Conservation (phyloP, 208 protist genomes). For the Trypanosoma platydactyli region DNA sequence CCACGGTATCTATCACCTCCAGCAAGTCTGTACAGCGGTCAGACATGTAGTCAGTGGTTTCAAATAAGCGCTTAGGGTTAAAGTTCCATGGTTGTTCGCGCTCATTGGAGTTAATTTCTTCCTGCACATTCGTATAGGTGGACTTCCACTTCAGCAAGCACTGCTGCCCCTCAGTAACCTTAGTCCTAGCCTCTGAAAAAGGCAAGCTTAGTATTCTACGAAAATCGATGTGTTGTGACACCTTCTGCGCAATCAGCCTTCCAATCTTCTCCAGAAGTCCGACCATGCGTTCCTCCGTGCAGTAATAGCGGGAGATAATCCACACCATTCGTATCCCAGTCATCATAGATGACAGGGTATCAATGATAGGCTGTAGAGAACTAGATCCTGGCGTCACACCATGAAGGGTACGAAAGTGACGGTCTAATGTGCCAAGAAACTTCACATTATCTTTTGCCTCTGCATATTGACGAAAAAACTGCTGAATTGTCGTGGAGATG, state of each 20-base stretch:
- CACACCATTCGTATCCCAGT: conserved; percentile 99
- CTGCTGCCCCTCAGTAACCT: conserved; percentile 91
- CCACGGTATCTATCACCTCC: conserved; percentile 93
- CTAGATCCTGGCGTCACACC: conserved; percentile 68
- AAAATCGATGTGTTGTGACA: conserved; percentile 93
- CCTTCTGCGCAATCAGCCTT: conserved; percentile 95
- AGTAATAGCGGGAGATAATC: conserved; percentile 99
- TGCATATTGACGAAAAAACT: conserved; percentile 95
- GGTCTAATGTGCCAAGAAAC: conserved; percentile 98
- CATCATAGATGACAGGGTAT: conserved; percentile 98
- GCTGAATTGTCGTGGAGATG: conserved; percentile 91
- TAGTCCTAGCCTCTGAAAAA: conserved; percentile 66
- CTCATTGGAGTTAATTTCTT: conserved; percentile 95
- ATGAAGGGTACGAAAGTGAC: conserved; percentile 97
- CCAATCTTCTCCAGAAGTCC: conserved; percentile 97
- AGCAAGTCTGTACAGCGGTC: conserved; percentile 94
- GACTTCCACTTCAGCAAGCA: conserved; percentile 95
- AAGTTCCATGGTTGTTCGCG: conserved; percentile 98
- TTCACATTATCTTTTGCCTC: conserved; percentile 99
- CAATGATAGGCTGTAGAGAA: conserved; percentile 94
- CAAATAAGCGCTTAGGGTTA: conserved; percentile 96
- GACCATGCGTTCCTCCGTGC: conserved; percentile 98
- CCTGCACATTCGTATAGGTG: conserved; percentile 91
- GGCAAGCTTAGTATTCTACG: conserved; percentile 83
- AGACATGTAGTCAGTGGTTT: conserved; percentile 97